Base-by-base conservation (phyloP, 228 moss, liverwort and hornwort species). In the Sphagnum magellanicum region DNA sequence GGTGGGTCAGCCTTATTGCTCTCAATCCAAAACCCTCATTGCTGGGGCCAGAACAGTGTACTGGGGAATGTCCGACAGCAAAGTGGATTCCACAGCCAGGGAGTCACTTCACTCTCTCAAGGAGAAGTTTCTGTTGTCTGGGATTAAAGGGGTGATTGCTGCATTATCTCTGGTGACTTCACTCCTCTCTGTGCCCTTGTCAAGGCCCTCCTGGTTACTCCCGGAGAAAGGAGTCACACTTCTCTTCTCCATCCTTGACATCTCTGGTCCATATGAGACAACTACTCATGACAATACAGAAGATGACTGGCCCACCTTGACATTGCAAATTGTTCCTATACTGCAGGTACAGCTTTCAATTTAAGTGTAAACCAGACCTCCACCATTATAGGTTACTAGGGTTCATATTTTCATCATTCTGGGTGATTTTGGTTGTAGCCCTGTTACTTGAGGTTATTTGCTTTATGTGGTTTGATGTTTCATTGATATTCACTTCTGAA, bases 41-140 rank as follows among this genome's bases (percentile, higher is more conserved):
- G 32, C 32, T 4, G 14, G 5, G 81, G 84, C 66, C 84, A 79
- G 79, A 79, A 76, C 84, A 88, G 88, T 82, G 65, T 84, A 71
- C 49, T 88, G 82, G 88, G 79, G 79, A 72, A 46, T 88, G 52
- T 74, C 65, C 59, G 55, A 76, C 68, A 63, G 10, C 1, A 66
- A 74, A 75, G 78, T 80, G 50, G 82, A 77, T 48, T 62, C 75
- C 75, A 74, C 67, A 8, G 77, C 78, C 55, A 65, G 71, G 67
- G 70, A 82, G 15, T 74, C 72, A n/a, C 48, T 14, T 16, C 53
- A 66, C 65, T 75, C 84, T 59, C 4, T 88, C 16, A 75, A 77
- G 64, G 78, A 88, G 65, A 76, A 81, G 47, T 55, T 88, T 6
- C 74, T 62, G 6, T 75, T 79, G 62, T 79, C 78, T 14, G 76